Evolutionary conservation across 352 stramenopile genomes (phyloP).

Genomic region (Globisporangium nagaii): DNA sequence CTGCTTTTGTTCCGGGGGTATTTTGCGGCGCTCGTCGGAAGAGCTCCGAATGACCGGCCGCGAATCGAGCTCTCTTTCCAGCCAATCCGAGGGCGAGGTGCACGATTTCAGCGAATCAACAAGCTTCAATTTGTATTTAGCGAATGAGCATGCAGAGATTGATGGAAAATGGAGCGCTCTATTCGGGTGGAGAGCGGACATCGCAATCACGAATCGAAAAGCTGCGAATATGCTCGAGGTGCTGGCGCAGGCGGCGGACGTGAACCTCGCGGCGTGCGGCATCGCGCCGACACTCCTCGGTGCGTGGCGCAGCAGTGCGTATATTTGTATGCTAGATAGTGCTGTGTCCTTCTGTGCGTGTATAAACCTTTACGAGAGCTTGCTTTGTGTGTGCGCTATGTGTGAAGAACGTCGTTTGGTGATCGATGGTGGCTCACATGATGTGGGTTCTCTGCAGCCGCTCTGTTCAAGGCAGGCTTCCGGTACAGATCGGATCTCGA

Average conservation of each 20-base stretch:
- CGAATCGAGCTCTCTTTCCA: slow-evolving; percentile 11
- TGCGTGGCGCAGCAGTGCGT: slow-evolving; percentile 11
- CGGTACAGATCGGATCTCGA: slow-evolving; percentile 49
- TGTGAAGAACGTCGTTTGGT: background rate
- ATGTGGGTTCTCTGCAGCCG: slow-evolving; percentile 16
- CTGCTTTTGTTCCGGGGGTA: slow-evolving; percentile 24
- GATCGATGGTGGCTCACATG: background rate
- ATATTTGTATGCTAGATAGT: background rate
- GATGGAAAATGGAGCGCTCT: background rate
- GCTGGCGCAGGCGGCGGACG: slow-evolving; percentile 12
- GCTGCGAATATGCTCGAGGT: no score
- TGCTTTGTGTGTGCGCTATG: no score
- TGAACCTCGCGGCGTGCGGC: slow-evolving; percentile 45
- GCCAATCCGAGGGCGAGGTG: background rate
- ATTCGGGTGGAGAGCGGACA: background rate
- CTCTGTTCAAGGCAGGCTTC: slow-evolving; percentile 58
- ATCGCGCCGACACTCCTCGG: slow-evolving; percentile 54
- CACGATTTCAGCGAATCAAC: background rate
- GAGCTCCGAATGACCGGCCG: slow-evolving; percentile 36
- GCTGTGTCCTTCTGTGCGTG: background rate
- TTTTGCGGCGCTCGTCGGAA: background rate
- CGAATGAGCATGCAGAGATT: slow-evolving; percentile 19
- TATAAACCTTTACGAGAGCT: no score
- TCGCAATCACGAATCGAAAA: no score
- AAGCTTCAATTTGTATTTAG: slow-evolving; percentile 8